phyloP scores from a whole-genome alignment of 2,329 filamentous ascomycete species.

The Didymella pinodella region DNA sequence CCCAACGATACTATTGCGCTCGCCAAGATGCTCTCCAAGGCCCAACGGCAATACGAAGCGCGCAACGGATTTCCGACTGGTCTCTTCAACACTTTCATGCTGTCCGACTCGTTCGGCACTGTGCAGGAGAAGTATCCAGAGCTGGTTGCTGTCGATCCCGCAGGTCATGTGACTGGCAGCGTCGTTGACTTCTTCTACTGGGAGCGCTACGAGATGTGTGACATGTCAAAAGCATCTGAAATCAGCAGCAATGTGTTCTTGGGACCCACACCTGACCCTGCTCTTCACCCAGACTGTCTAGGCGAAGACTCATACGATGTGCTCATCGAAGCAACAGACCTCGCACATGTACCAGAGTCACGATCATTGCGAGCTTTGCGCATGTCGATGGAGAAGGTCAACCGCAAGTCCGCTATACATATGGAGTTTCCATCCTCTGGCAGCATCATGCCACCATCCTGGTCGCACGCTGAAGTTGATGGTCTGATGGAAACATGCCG shows the following conservation, averaged over 20 bases:
- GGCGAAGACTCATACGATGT: constrained; percentile 74
- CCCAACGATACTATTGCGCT: constrained; percentile 71
- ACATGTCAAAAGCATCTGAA: constrained; percentile 88
- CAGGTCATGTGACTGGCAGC: constrained; percentile 75
- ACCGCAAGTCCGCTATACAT: constrained; percentile 58
- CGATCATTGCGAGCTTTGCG: constrained; percentile 69
- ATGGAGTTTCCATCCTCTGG: constrained; percentile 93
- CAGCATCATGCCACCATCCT: constrained; percentile 85
- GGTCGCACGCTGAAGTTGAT: constrained; percentile 83
- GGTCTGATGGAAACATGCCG: constrained; percentile 84
- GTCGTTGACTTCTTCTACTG: constrained; percentile 89
- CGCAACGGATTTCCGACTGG: constrained; percentile 64
- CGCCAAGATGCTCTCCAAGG: constrained; percentile 71
- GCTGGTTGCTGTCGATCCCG: constrained; percentile 77
- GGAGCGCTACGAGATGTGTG: constrained; percentile 90
- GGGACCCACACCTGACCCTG: constrained; percentile 81
- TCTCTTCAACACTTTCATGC: constrained; percentile 85
- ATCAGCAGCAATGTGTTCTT: constrained; percentile 91
- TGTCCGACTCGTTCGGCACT: constrained; percentile 53
- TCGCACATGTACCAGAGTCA: constrained; percentile 77
- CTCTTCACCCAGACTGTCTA: constrained; percentile 53
- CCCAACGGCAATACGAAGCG: constrained; percentile 76
- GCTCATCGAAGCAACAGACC: constrained; percentile 86
- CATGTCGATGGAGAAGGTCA: constrained; percentile 60
- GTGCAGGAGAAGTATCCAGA: constrained; percentile 75